These are phyloP conservation scores for Chlamydomonas sphaeroides DNA, from an alignment of 139 green algal genomes.

Conservation along the genomic window DNA sequence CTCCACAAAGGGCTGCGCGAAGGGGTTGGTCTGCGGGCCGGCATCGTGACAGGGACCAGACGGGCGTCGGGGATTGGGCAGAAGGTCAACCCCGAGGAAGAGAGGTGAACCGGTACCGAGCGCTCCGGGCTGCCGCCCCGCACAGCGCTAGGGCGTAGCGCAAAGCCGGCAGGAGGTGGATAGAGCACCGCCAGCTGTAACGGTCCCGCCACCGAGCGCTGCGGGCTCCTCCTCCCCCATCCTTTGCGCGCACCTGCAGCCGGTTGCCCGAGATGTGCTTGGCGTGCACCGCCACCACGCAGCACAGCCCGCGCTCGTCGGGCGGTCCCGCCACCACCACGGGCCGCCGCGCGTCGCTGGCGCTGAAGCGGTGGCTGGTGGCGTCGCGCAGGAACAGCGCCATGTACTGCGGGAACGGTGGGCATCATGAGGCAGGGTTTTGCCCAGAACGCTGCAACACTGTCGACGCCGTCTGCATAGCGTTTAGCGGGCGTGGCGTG, in stretches of 20 bases:
- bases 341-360: constrained; percentile 8
- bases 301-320: constrained; percentile 45
- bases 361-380: constrained; percentile 29
- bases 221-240: not conserved
- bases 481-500: too few relatives aligned
- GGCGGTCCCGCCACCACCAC: constrained; percentile 52
- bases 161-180: too few relatives aligned
- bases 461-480: too few relatives aligned
- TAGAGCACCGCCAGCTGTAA: not conserved
- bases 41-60: too few relatives aligned
- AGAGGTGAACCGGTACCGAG: too few relatives aligned
- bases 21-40: constrained; percentile 54
- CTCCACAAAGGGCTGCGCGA: constrained; percentile 46
- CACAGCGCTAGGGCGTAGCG: too few relatives aligned
- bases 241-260: constrained; percentile 50
- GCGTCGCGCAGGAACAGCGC: constrained; percentile 43
- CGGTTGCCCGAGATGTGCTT: constrained; percentile 47
- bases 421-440: not conserved
- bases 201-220: not conserved
- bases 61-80: too few relatives aligned
- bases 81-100: too few relatives aligned
- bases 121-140: too few relatives aligned
- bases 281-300: constrained; percentile 46
- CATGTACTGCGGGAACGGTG: constrained; percentile 21
- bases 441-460: too few relatives aligned